Percentiles rank a stretch among this genome's conserved stretches.
Conservation (phyloP, 2,329 filamentous ascomycete genomes). For the Cordyceps militaris region DNA sequence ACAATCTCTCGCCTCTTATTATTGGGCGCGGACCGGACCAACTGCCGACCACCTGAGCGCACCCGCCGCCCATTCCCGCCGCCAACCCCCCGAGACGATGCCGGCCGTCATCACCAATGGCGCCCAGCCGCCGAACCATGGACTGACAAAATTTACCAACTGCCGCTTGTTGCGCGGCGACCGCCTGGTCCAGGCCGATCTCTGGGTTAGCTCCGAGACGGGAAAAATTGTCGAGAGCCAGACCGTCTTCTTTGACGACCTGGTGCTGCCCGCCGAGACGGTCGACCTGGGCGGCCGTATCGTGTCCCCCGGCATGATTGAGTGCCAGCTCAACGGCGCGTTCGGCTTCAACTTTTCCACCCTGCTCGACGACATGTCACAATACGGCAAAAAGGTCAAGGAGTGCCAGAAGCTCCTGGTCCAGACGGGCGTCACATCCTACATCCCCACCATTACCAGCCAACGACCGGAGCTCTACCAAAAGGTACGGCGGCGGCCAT, state of each 20-base stretch:
- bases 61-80: not conserved
- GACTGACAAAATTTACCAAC: slow-evolving; percentile 84
- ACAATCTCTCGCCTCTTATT: not conserved
- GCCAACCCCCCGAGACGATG: slow-evolving; percentile 28
- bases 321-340: slow-evolving; percentile 85
- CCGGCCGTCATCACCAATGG: slow-evolving; percentile 37
- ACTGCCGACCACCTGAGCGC: not conserved
- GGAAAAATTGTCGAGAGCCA: slow-evolving; percentile 75
- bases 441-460: slow-evolving; percentile 78
- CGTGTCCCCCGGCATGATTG: slow-evolving; percentile 78
- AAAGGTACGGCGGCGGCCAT: slow-evolving; percentile 39
- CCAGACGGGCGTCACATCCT: slow-evolving; percentile 78
- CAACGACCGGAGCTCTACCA: slow-evolving; percentile 77
- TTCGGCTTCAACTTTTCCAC: slow-evolving; percentile 90
- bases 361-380: slow-evolving; percentile 58
- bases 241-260: slow-evolving; percentile 59
- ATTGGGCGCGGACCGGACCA: not conserved
- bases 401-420: slow-evolving; percentile 66
- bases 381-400: slow-evolving; percentile 66
- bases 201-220: slow-evolving; percentile 79
- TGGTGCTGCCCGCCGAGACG: slow-evolving; percentile 62
- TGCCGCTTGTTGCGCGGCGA: slow-evolving; percentile 68
- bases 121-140: slow-evolving; percentile 27
- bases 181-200: slow-evolving; percentile 63
- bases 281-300: slow-evolving; percentile 79